Conservation (phyloP, 257 asterid genomes). For the Lantana camara region DNA sequence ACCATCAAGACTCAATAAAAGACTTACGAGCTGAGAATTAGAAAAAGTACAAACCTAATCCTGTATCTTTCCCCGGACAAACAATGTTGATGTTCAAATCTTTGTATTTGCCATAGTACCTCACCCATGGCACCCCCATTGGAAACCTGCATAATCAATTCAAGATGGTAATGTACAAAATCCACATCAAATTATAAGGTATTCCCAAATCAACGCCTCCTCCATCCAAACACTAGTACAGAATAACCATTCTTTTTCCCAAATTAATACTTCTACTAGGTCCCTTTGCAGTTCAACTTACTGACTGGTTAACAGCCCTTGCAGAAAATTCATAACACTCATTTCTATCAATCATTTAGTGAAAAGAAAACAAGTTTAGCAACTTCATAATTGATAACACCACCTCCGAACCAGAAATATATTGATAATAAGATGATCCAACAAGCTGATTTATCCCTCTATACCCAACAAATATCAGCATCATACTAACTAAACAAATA, state of each 20-base stretch:
- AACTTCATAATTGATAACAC: neutral
- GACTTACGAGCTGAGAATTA: slow-evolving; percentile 10
- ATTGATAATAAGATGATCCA: neutral
- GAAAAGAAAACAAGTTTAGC: neutral
- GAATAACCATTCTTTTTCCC: neutral
- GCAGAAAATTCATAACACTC: neutral
- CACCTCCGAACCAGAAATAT: neutral
- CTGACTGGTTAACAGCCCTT: neutral
- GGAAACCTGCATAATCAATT: slow-evolving; percentile 73
- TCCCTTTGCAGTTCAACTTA: neutral
- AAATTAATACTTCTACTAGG: neutral
- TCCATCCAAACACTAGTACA: neutral
- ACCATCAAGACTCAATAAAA: slow-evolving; percentile 18
- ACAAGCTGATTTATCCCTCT: neutral
- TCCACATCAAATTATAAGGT: neutral
- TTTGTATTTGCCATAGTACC: slow-evolving; percentile 72
- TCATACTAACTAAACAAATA: neutral
- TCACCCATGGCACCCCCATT: slow-evolving; percentile 91
- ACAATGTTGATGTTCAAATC: slow-evolving; percentile 67
- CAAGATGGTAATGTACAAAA: slow-evolving; percentile 2
- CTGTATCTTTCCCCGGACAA: slow-evolving; percentile 84
- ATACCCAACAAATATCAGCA: neutral
- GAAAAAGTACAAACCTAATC: slow-evolving; percentile 56
- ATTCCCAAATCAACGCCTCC: neutral
- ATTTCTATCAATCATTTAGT: neutral